phyloP scores from a whole-genome alignment of 495 filamentous ascomycete genomes.

The Mycothermus thermophilus region DNA sequence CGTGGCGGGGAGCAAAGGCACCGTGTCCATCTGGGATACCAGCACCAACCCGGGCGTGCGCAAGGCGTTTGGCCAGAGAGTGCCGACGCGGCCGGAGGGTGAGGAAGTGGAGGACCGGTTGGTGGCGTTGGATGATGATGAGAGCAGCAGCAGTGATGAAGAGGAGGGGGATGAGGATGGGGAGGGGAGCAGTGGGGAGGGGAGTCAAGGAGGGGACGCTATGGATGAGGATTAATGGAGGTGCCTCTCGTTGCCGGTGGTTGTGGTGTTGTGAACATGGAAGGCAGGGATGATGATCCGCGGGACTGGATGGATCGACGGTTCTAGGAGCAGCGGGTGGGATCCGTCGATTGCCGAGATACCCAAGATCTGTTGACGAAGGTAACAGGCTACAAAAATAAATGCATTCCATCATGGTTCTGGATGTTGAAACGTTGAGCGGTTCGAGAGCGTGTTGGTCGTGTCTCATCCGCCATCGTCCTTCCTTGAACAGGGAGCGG shows the following conservation, averaged over 20 bases:
- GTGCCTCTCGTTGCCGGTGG: background rate
- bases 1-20: conserved; percentile 88
- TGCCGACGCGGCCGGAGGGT: conserved; percentile 39
- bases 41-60: conserved; percentile 88
- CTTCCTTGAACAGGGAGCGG: too few relatives aligned
- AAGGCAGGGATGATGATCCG: background rate
- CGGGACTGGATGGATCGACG: too few relatives aligned
- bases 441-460: too few relatives aligned
- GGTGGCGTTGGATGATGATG: conserved; percentile 52
- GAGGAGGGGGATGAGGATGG: conserved; percentile 63
- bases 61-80: conserved; percentile 62
- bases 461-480: too few relatives aligned
- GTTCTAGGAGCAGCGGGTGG: too few relatives aligned
- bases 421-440: too few relatives aligned
- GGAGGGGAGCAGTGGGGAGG: conserved; percentile 2
- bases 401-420: too few relatives aligned
- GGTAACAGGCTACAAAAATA: too few relatives aligned
- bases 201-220: background rate
- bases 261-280: background rate
- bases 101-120: conserved; percentile 65
- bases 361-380: too few relatives aligned
- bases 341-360: too few relatives aligned
- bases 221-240: background rate
- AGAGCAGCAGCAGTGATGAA: conserved; percentile 44
- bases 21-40: conserved; percentile 92